These are phyloP conservation scores for Micractinium conductrix DNA, from an alignment of 139 green algal genomes.

Conservation along the genomic window DNA sequence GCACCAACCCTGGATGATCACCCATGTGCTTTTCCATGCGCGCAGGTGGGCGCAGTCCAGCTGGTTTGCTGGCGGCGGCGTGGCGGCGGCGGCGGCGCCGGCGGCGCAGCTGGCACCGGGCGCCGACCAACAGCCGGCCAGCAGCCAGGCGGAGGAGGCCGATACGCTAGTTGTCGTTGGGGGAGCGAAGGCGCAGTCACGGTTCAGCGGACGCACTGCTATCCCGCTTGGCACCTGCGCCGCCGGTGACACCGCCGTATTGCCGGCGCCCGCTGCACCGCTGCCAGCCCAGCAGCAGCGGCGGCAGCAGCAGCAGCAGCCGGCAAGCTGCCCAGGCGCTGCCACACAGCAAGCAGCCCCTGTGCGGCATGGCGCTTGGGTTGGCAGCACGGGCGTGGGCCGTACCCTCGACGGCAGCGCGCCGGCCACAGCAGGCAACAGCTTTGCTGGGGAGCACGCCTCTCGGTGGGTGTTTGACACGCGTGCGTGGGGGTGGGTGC, in stretches of 20 bases:
- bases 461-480: slow-evolving; percentile 33
- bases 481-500: neutral
- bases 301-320: neutral
- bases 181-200: slow-evolving; percentile 37
- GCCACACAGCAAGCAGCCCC: neutral
- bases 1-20: neutral
- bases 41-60: slow-evolving; percentile 1
- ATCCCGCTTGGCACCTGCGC: slow-evolving; percentile 36
- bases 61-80: slow-evolving; percentile 1
- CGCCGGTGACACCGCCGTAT: slow-evolving; percentile 16
- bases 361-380: neutral
- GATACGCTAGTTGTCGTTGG: neutral
- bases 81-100: neutral
- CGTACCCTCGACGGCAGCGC: slow-evolving; percentile 1
- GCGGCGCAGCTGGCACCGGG: neutral
- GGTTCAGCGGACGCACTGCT: slow-evolving; percentile 41
- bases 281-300: neutral
- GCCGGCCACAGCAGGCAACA: neutral
- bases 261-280: neutral
- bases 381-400: neutral
- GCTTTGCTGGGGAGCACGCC: neutral
- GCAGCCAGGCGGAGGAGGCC: neutral
- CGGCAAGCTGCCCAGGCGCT: no score
- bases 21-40: neutral
- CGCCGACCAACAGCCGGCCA: neutral